These are phyloP conservation scores for Teunomyces atbi DNA, from an alignment of 805 yeast genomes.

Conservation along the genomic window DNA sequence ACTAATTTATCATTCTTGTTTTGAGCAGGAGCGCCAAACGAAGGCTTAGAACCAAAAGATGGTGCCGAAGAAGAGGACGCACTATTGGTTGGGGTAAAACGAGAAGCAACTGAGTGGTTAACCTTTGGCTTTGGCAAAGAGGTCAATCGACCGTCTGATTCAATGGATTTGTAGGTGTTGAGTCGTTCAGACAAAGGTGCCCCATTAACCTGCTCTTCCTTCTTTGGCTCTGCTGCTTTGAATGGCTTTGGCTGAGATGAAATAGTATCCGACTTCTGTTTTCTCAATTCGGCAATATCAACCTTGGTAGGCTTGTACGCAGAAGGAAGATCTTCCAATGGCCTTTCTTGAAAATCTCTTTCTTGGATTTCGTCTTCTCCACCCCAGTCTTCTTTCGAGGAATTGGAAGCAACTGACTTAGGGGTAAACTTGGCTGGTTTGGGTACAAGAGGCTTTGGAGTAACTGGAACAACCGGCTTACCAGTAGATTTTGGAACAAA, in stretches of 20 bases:
- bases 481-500: constrained; percentile 38
- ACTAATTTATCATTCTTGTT: constrained; percentile 40
- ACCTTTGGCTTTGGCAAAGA: constrained; percentile 65
- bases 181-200: constrained; percentile 43
- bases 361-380: constrained; percentile 59
- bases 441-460: constrained; percentile 10
- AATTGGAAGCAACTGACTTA: constrained; percentile 22
- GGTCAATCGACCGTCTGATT: constrained; percentile 51
- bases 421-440: constrained; percentile 32
- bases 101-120: constrained; percentile 47
- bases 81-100: constrained; percentile 39
- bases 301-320: constrained; percentile 70
- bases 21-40: constrained; percentile 25
- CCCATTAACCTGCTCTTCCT: constrained; percentile 23
- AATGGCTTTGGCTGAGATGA: constrained; percentile 40
- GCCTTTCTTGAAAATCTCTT: constrained; percentile 50
- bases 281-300: constrained; percentile 53
- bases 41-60: constrained; percentile 35
- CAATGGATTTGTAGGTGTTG: constrained; percentile 39
- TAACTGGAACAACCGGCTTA: constrained; percentile 25
- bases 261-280: constrained; percentile 44
- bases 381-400: constrained; percentile 57
- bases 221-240: constrained; percentile 9
- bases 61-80: constrained; percentile 19
- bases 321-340: constrained; percentile 53